Evolutionary conservation across 345 rosid genomes (phyloP), one percentile per base, ranked within the genome.

Genomic region (Physaria fendleri): DNA sequence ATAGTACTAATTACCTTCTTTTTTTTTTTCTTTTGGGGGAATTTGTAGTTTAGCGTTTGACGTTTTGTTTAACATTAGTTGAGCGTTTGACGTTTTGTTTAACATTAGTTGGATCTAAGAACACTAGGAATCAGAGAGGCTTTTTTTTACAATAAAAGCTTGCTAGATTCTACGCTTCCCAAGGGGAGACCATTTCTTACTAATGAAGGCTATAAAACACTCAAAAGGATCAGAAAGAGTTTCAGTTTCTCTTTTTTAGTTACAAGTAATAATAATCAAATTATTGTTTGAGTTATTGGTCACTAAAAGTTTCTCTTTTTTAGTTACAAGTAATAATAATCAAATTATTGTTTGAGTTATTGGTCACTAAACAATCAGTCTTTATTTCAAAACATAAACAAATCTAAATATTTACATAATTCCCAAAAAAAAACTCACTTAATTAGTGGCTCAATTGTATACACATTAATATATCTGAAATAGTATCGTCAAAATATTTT

Each of bases 231-330:
- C n/a, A n/a, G n/a, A n/a, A n/a, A n/a, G 46, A 56, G 55, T n/a
- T 29, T 39, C 74, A 55, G 69, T 62, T 67, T 39, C 74, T 69
- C 68, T n/a, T 39, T 62, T 62, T 69, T 55, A 14, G 69, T 47
- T 69, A 69, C 62, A 69, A 61, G 64, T 45, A n/a, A 14, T 38
- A 24, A 16, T 16, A 48, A 37, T n/a, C n/a, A n/a, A n/a, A n/a
- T n/a, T n/a, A n/a, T n/a, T n/a, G n/a, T n/a, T n/a, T n/a, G n/a
- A n/a, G n/a, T n/a, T n/a, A n/a, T n/a, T n/a, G n/a, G n/a, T n/a
- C n/a, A n/a, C n/a, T n/a, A n/a, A n/a, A n/a, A 55, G 69, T 62
- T 67, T 39, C 74, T 69, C 68, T n/a, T 39, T 62, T 62, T 69
- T 55, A 14, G 69, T 47, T 69, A 69, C 62, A 69, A 61, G 64